Base-by-base conservation (phyloP, 1,284 basidiomycete genomes). In the Pterula multifida region DNA sequence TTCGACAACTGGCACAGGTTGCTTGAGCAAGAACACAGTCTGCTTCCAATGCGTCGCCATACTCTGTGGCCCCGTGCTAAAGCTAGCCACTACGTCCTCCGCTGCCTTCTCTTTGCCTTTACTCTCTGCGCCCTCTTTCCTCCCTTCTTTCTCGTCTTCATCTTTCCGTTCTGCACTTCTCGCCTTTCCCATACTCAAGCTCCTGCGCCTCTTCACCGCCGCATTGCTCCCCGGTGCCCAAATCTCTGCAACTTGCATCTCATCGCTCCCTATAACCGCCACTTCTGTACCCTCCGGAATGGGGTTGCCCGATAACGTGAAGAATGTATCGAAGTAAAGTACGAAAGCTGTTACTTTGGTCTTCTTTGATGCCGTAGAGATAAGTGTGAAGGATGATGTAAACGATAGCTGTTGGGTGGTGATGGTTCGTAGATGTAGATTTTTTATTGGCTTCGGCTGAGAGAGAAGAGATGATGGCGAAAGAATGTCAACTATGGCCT, bases 11-110 rank as follows among this genome's bases (percentile, higher is more conserved):
- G 65, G 60, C 53, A 98, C 78, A 0, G 91, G 87, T 49, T 92
- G 79, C 50, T 79, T 76, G 54, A 98, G 71, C 55, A 98, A 68
- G 65, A 98, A 96, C 11, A 93, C 61, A 0, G 94, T 94, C 63
- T 98, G 95, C 64, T 95, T 95, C 95, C 95, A 98, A 64, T 98
- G 95, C n/a, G 95, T 98, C 21, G 88, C 81, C 47, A 81, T 79
- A 55, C 88, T 90, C 58, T 68, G 67, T 3, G 95, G 92, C 0
- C 92, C 90, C 0, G 95, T 98, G 55, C 91, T 95, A 65, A 98
- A 98, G 63, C 86, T 89, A 4, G 81, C 80, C 26, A 81, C 68
- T 15, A 24, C 12, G 26, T 70, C 69, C 28, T 32, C 28, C 28
- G 15, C 28, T 6, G 15, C 28, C 28, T 6, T 15, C 45, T 76